These are phyloP conservation scores for Lactarius deliciosus DNA, from an alignment of 768 basidiomycete genomes.

Conservation along the genomic window DNA sequence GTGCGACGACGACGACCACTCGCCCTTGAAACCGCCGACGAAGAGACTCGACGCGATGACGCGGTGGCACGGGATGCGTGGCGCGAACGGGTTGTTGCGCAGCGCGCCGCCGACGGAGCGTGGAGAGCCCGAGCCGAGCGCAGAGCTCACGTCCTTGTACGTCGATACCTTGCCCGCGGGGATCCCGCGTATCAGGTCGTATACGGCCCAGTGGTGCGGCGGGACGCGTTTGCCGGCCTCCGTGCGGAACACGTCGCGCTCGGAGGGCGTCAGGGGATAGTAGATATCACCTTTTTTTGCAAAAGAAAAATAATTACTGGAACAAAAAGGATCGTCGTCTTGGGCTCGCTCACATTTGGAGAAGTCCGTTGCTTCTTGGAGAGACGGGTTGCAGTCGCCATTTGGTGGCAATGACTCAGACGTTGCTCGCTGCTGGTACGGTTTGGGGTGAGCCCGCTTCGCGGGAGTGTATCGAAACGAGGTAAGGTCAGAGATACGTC, in stretches of 20 bases:
- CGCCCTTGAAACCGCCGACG: constrained; percentile 63
- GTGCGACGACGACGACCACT: constrained; percentile 41
- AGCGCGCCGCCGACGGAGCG: constrained; percentile 71
- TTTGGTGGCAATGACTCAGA: neutral
- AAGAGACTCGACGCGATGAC: constrained; percentile 60
- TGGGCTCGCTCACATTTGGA: constrained; percentile 9
- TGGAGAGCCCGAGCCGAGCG: constrained; percentile 55
- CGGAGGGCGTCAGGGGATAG: constrained; percentile 23
- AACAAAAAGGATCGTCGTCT: neutral
- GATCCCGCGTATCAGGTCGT: constrained; percentile 23
- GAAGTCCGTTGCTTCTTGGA: constrained; percentile 3
- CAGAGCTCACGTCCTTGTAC: constrained; percentile 40
- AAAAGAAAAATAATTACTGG: neutral
- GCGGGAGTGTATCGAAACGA: constrained; percentile 16
- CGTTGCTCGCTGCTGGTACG: neutral
- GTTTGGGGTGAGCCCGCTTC: neutral
- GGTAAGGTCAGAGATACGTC: constrained; percentile 5
- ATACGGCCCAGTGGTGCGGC: constrained; percentile 31
- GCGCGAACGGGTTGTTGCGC: constrained; percentile 64
- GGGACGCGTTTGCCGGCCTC: constrained; percentile 27
- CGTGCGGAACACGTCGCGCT: constrained; percentile 26
- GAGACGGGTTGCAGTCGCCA: neutral
- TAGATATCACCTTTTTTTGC: constrained; percentile 19
- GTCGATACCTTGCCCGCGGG: constrained; percentile 28
- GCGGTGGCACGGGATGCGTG: constrained; percentile 68